phyloP scores from a whole-genome alignment of 2,329 filamentous ascomycete genomes.

The Verticillium longisporum region DNA sequence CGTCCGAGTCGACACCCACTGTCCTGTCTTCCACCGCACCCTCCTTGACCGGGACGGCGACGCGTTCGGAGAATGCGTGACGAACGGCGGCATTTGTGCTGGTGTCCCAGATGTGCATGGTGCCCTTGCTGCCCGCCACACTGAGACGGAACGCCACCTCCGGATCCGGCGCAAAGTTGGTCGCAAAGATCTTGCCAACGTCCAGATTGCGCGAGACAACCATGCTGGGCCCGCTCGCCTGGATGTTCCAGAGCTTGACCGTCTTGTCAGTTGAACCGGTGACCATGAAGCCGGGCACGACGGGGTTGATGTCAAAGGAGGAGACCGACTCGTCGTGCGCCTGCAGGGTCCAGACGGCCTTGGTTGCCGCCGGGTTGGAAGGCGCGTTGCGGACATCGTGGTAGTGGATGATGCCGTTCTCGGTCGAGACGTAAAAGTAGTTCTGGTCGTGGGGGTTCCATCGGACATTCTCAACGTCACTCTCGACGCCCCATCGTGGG shows the following conservation, averaged over 20 bases:
- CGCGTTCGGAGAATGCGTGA: constrained; percentile 68
- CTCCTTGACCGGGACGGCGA: constrained; percentile 49
- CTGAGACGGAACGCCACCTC: constrained; percentile 89
- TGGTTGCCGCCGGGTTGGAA: constrained; percentile 64
- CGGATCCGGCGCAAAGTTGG: constrained; percentile 80
- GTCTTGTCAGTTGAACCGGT: constrained; percentile 92
- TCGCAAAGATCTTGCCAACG: constrained; percentile 90
- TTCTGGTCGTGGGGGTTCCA: constrained; percentile 94
- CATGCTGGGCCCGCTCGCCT: constrained; percentile 73
- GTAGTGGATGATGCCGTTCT: constrained; percentile 86
- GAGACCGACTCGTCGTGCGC: constrained; percentile 91
- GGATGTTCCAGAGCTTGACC: constrained; percentile 95
- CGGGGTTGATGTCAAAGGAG: constrained; percentile 84
- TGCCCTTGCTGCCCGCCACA: constrained; percentile 90
- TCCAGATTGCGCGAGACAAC: constrained; percentile 88
- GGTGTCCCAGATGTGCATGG: constrained; percentile 93
- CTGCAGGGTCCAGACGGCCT: constrained; percentile 89
- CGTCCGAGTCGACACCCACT: constrained; percentile 63
- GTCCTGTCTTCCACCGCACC: constrained; percentile 67
- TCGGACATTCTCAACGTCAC: constrained; percentile 84
- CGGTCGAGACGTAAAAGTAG: constrained; percentile 92
- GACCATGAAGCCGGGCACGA: constrained; percentile 86
- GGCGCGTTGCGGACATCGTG: constrained; percentile 79
- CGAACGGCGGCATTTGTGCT: constrained; percentile 85
- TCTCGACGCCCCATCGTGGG: constrained; percentile 87